A percentile compares a stretch with the other conserved stretches of the same genome.
Evolutionary conservation across 208 protist species (phyloP).

Genomic region (Porcisia deanei): DNA sequence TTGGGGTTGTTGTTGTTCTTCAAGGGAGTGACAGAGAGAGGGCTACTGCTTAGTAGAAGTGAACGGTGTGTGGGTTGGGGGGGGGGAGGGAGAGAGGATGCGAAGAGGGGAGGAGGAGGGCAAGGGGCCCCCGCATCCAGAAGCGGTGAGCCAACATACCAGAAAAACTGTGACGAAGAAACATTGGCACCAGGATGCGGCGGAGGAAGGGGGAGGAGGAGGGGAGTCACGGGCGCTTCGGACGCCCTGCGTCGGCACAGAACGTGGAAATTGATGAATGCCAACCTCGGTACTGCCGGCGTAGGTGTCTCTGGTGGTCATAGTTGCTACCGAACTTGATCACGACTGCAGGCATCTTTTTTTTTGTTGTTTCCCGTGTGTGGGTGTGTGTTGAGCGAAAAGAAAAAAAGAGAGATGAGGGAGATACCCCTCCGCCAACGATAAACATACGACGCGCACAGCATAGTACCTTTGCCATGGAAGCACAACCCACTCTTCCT

Average conservation of each 20-base stretch:
- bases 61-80: not conserved
- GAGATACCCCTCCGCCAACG: not conserved
- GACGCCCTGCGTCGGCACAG: not conserved
- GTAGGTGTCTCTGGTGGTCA: not conserved
- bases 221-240: not conserved
- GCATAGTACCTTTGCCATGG: too few species aligned
- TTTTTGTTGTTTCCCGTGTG: not conserved
- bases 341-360: too few species aligned
- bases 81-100: not conserved
- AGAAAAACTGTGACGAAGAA: not conserved
- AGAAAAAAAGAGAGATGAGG: not conserved
- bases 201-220: not conserved
- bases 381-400: not conserved
- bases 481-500: too few species aligned
- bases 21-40: not conserved
- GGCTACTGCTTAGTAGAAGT: not conserved
- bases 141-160: not conserved
- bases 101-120: not conserved
- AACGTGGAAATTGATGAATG: not conserved
- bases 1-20: not conserved
- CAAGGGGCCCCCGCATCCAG: not conserved
- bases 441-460: not conserved
- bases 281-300: not conserved
- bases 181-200: too few species aligned
- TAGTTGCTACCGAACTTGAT: not conserved